These are phyloP conservation scores for Diaporthe citriasiana DNA, from an alignment of 2,329 filamentous ascomycete species.

Conservation along the genomic window DNA sequence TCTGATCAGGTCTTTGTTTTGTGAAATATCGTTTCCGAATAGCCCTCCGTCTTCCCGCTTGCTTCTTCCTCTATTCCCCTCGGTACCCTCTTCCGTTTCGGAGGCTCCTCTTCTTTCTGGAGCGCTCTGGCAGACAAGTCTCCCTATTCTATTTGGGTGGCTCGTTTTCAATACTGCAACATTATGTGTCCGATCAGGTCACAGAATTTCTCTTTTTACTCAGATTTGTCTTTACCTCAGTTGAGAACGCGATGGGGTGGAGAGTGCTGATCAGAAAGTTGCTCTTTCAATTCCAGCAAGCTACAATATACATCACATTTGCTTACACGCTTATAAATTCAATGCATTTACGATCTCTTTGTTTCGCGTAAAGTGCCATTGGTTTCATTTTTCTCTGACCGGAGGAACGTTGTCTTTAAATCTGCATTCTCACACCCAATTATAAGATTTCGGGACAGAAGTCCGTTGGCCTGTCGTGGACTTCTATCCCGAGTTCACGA, in stretches of 20 bases:
- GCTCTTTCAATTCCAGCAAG: neutral
- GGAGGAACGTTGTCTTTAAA: neutral
- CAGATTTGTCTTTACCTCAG: neutral
- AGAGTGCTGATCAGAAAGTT: neutral
- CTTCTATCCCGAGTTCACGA: neutral
- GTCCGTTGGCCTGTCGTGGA: slow-evolving; percentile 2
- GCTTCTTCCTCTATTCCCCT: too few relatives aligned
- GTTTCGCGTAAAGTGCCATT: too few relatives aligned
- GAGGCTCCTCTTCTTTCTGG: too few relatives aligned
- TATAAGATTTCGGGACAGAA: neutral
- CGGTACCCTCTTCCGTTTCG: too few relatives aligned
- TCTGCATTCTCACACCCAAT: neutral
- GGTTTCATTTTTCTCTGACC: too few relatives aligned
- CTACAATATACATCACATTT: neutral
- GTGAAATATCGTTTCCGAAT: neutral
- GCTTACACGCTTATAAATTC: neutral
- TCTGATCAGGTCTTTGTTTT: neutral
- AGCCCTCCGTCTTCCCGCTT: neutral
- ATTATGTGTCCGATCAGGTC: neutral
- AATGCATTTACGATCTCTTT: neutral
- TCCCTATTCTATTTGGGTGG: neutral
- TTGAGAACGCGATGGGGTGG: slow-evolving; percentile 1
- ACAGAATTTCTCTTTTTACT: neutral
- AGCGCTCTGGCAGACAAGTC: neutral
- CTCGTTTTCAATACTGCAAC: neutral